Evolutionary conservation across 1,284 basidiomycete species (phyloP).

Genomic region (Cryptococcus wingfieldii): DNA sequence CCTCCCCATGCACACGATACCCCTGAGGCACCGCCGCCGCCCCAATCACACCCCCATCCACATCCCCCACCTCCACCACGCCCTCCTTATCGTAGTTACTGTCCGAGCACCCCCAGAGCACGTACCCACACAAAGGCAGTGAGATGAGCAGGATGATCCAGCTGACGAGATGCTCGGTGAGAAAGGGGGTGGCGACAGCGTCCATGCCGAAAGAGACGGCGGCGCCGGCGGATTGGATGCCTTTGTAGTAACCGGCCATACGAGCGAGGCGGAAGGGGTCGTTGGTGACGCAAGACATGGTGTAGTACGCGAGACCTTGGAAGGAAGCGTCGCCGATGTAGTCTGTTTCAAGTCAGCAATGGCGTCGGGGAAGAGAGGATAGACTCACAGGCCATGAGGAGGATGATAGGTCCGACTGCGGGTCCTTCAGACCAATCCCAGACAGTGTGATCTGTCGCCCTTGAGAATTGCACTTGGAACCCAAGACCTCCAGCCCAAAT

Average conservation of each 20-base stretch:
- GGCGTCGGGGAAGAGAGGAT: not conserved
- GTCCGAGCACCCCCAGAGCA: slow-evolving; percentile 29
- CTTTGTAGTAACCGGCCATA: slow-evolving; percentile 48
- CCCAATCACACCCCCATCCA: slow-evolving; percentile 17
- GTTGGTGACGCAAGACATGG: slow-evolving; percentile 21
- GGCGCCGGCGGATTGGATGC: slow-evolving; percentile 45
- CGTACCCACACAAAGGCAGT: slow-evolving; percentile 29
- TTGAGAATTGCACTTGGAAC: slow-evolving; percentile 34
- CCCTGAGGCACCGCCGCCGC: slow-evolving; percentile 30
- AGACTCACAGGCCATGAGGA: slow-evolving; percentile 28
- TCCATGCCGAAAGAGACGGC: slow-evolving; percentile 55
- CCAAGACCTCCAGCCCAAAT: slow-evolving; percentile 39
- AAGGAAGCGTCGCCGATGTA: slow-evolving; percentile 46
- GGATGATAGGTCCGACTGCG: slow-evolving; percentile 29
- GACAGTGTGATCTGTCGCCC: slow-evolving; percentile 11
- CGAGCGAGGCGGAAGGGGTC: slow-evolving; percentile 43
- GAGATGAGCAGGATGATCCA: slow-evolving; percentile 35
- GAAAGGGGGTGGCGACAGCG: slow-evolving; percentile 46
- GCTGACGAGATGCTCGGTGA: slow-evolving; percentile 38
- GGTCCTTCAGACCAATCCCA: slow-evolving; percentile 24
- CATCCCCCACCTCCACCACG: slow-evolving; percentile 31
- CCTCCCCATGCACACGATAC: not conserved
- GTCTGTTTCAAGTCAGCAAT: slow-evolving; percentile 12
- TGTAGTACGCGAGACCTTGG: slow-evolving; percentile 47
- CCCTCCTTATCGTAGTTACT: slow-evolving; percentile 34